Evolutionary conservation across 306 rosid genomes (phyloP).

Genomic region (Cucurbita argyrosperma): DNA sequence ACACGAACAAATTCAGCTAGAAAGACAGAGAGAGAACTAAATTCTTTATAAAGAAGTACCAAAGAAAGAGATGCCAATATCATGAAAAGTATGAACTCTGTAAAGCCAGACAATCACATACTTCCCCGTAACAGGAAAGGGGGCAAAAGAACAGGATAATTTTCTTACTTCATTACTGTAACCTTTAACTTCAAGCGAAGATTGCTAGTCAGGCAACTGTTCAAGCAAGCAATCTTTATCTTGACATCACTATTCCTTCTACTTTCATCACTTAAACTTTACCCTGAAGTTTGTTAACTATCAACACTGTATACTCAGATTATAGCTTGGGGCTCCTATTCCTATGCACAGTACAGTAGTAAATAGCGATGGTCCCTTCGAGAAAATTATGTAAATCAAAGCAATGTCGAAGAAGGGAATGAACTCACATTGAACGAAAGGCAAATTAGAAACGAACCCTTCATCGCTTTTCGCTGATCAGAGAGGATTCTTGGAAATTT

Average conservation of each 20-base stretch:
- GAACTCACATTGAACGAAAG: background rate
- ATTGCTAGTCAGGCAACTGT: background rate
- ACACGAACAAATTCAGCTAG: background rate
- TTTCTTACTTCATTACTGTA: background rate
- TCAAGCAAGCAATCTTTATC: background rate
- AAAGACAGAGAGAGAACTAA: background rate
- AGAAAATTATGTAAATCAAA: background rate
- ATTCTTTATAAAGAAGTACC: background rate
- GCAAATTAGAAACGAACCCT: background rate
- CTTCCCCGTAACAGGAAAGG: background rate
- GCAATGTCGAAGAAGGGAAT: background rate
- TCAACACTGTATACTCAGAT: background rate
- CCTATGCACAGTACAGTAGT: background rate
- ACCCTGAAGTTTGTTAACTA: background rate
- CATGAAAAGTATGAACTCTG: background rate
- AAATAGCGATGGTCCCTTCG: background rate
- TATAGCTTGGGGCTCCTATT: background rate
- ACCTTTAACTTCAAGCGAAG: background rate
- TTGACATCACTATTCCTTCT: background rate
- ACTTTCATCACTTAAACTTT: background rate
- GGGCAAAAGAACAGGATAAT: background rate
- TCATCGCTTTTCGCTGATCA: background rate
- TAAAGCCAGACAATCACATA: background rate
- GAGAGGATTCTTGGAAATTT: background rate
- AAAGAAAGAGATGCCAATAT: background rate